phyloP scores from a whole-genome alignment of 768 basidiomycete species.

The Obba rivulosa region DNA sequence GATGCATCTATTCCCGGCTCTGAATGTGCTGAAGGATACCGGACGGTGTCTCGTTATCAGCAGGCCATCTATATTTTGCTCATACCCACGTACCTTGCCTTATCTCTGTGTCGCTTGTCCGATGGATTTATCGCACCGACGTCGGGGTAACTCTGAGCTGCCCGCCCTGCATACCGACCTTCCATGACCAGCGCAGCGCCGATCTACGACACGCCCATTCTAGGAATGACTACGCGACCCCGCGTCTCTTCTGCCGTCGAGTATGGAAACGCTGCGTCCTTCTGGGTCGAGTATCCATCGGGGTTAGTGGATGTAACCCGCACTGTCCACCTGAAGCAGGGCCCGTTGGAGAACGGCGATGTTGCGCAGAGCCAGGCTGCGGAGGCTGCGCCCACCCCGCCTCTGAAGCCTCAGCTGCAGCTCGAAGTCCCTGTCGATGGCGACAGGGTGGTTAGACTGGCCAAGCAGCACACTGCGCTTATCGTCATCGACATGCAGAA shows the following conservation, averaged over 20 bases:
- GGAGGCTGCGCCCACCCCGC: conserved; percentile 17
- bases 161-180: too few relatives aligned
- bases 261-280: conserved; percentile 49
- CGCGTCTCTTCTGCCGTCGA: conserved; percentile 39
- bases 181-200: conserved; percentile 4
- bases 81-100: too few relatives aligned
- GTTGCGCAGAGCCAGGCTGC: conserved; percentile 3
- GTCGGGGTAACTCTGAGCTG: too few relatives aligned
- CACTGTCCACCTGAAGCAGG: conserved; percentile 29
- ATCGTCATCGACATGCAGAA: conserved; percentile 77
- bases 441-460: conserved; percentile 44
- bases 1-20: too few relatives aligned
- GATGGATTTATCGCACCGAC: too few relatives aligned
- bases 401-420: conserved; percentile 32
- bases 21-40: too few relatives aligned
- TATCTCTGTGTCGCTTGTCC: too few relatives aligned
- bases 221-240: conserved; percentile 43
- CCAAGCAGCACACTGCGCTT: conserved; percentile 44
- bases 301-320: conserved; percentile 61
- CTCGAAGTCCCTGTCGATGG: conserved; percentile 52
- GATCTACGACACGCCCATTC: conserved; percentile 19
- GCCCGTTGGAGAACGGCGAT: conserved; percentile 3
- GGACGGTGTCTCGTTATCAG: too few relatives aligned
- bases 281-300: conserved; percentile 67
- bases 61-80: too few relatives aligned